These are phyloP conservation scores for Morella rubra DNA, from an alignment of 306 rosid species.

Conservation along the genomic window DNA sequence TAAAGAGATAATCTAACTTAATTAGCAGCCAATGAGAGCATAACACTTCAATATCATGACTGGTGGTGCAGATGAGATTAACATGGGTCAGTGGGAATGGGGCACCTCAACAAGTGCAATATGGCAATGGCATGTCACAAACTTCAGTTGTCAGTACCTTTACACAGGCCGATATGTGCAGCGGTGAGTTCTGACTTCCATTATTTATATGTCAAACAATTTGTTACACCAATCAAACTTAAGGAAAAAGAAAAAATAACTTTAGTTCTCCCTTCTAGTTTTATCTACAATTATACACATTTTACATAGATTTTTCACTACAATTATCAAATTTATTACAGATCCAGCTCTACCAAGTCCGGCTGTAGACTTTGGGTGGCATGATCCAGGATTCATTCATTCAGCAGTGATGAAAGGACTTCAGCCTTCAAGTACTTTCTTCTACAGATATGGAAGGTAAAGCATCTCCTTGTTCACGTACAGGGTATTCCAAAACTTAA, in stretches of 20 bases:
- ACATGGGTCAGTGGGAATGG: constrained; percentile 89
- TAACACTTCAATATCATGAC: not conserved
- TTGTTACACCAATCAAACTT: too few species aligned
- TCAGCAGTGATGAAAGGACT: constrained; percentile 78
- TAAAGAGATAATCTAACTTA: too few species aligned
- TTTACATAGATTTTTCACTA: not conserved
- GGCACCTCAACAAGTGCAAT: constrained; percentile 63
- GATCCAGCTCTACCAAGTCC: constrained; percentile 56
- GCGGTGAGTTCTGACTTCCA: constrained; percentile 37
- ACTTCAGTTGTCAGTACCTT: constrained; percentile 64
- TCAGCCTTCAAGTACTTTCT: constrained; percentile 57
- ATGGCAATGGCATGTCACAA: constrained; percentile 48
- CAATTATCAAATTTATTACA: constrained; percentile 6
- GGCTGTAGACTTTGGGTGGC: constrained; percentile 95
- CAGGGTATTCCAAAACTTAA: not conserved
- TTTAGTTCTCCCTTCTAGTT: too few species aligned
- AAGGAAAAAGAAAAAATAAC: too few species aligned
- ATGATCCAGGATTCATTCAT: constrained; percentile 92
- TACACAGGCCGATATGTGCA: constrained; percentile 60
- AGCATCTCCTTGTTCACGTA: too few species aligned
- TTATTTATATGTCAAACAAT: too few species aligned
- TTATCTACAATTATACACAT: not conserved
- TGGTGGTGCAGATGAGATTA: constrained; percentile 64
- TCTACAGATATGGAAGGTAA: constrained; percentile 88
- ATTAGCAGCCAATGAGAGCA: too few species aligned